phyloP scores from a whole-genome alignment of 331 rosid genomes.

The Dryas integrifolia region DNA sequence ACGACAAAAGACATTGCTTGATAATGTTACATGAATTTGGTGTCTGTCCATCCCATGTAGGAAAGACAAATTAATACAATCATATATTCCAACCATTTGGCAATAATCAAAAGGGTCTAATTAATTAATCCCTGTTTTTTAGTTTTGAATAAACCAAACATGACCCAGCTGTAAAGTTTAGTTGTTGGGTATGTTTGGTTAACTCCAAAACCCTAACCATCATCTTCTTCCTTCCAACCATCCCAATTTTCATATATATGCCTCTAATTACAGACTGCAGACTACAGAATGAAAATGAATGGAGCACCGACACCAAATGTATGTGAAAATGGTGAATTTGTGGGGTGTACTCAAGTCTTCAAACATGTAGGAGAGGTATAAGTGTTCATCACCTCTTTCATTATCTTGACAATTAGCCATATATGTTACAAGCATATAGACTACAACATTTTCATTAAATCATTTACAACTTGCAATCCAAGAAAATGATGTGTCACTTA shows the following conservation, averaged over 20 bases:
- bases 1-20: slow-evolving; percentile 35
- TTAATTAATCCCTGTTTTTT: slow-evolving; percentile 10
- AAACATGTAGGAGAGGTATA: not conserved
- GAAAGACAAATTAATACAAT: slow-evolving; percentile 11
- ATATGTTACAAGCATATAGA: slow-evolving; percentile 4
- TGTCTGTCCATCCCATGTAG: slow-evolving; percentile 19
- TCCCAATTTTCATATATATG: slow-evolving; percentile 2
- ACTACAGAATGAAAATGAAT: slow-evolving; percentile 1
- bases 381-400: slow-evolving; percentile 10
- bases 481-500: slow-evolving; percentile 26
- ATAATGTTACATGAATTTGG: slow-evolving; percentile 11
- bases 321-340: not conserved
- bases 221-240: slow-evolving; percentile 8
- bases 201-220: not conserved
- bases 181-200: not conserved
- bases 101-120: slow-evolving; percentile 16
- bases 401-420: slow-evolving; percentile 27
- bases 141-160: slow-evolving; percentile 21
- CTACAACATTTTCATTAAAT: not conserved
- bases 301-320: not conserved
- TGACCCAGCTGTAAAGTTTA: not conserved
- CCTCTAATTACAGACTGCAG: not conserved
- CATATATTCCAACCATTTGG: slow-evolving; percentile 26
- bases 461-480: slow-evolving; percentile 24
- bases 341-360: not conserved